These are phyloP conservation scores for Eucommia ulmoides DNA, from an alignment of 257 asterid species.

Conservation along the genomic window DNA sequence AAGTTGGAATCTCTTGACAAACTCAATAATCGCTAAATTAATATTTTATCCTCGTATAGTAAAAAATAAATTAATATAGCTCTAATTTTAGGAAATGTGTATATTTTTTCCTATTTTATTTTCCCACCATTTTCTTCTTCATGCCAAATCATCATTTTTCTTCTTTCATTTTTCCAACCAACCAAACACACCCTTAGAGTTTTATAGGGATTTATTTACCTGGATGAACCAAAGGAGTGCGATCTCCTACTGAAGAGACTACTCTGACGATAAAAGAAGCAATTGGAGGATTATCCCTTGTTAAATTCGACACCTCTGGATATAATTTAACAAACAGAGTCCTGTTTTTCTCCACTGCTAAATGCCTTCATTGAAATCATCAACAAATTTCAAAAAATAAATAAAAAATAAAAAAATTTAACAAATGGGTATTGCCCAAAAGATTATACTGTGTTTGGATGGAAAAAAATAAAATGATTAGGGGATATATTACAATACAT, in stretches of 20 bases:
- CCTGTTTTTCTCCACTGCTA: conserved; percentile 82
- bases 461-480: neutral
- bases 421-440: neutral
- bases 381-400: too few species aligned
- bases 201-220: conserved; percentile 19
- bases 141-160: too few species aligned
- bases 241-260: conserved; percentile 66
- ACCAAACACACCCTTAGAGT: too few species aligned
- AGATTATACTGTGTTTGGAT: neutral
- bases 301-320: conserved; percentile 63
- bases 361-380: conserved; percentile 45
- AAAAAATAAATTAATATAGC: too few species aligned
- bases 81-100: too few species aligned
- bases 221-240: conserved; percentile 75
- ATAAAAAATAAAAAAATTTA: too few species aligned
- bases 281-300: conserved; percentile 75
- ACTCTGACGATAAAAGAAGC: conserved; percentile 68
- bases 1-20: too few species aligned
- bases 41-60: neutral
- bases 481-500: too few species aligned
- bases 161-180: too few species aligned
- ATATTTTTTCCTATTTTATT: too few species aligned
- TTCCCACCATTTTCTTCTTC: too few species aligned
- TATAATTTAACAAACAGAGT: conserved; percentile 48
- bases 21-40: neutral